Evolutionary conservation across 495 filamentous ascomycete genomes (phyloP).

Genomic region (Penicillium argentinense): DNA sequence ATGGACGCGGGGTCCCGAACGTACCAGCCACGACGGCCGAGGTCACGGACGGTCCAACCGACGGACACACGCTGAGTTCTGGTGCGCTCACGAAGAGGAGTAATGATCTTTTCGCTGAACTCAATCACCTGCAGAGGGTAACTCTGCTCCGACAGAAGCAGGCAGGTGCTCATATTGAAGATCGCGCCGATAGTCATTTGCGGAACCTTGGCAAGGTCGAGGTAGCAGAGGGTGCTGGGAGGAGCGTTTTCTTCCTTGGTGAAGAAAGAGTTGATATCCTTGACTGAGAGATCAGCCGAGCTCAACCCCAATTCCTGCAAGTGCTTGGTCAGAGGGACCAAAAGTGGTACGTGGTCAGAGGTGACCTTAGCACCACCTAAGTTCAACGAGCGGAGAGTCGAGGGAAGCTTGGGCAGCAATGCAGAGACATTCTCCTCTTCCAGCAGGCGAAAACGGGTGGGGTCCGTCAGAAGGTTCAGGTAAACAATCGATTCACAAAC

Average conservation of each 20-base stretch:
- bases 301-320: constrained; percentile 78
- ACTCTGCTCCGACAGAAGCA: constrained; percentile 59
- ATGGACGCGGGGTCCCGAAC: constrained; percentile 52
- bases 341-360: constrained; percentile 58
- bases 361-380: constrained; percentile 74
- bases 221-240: constrained; percentile 68
- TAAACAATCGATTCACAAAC: constrained; percentile 64
- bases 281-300: constrained; percentile 60
- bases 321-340: constrained; percentile 73
- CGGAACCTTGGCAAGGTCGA: constrained; percentile 67
- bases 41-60: constrained; percentile 70
- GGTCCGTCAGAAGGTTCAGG: constrained; percentile 74
- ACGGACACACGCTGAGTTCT: constrained; percentile 47
- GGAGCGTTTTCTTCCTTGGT: constrained; percentile 46
- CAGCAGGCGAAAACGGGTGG: constrained; percentile 70
- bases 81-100: constrained; percentile 53
- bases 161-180: constrained; percentile 55
- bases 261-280: constrained; percentile 61
- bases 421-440: constrained; percentile 62
- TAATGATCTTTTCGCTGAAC: constrained; percentile 68
- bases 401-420: constrained; percentile 67
- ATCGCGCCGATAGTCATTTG: constrained; percentile 61
- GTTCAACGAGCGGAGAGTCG: constrained; percentile 71
- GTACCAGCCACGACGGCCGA: constrained; percentile 70
- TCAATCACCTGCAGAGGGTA: constrained; percentile 80